phyloP scores from a whole-genome alignment of 768 basidiomycete genomes.

The Trametes villosa region DNA sequence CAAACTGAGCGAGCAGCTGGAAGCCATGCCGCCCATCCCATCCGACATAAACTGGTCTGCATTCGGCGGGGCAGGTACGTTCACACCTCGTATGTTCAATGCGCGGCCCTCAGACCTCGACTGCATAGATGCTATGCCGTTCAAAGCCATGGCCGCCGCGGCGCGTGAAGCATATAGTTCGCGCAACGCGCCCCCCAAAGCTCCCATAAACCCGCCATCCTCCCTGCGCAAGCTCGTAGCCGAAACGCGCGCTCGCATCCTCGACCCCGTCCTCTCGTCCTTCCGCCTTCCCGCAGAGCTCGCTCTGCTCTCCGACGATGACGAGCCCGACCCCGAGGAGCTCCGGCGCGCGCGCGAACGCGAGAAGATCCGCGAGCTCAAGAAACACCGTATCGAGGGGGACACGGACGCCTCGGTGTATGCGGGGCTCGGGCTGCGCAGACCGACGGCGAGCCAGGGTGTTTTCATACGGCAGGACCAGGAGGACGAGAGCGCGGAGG shows the following conservation, averaged over 20 bases:
- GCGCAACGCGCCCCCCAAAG: slow-evolving; percentile 44
- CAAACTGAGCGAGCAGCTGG: slow-evolving; percentile 48
- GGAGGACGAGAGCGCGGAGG: slow-evolving; percentile 63
- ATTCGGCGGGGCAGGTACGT: slow-evolving; percentile 57
- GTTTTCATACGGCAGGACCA: slow-evolving; percentile 61
- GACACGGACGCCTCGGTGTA: slow-evolving; percentile 24
- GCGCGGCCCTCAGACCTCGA: too few relatives aligned
- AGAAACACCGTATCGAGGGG: slow-evolving; percentile 51
- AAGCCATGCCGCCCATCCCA: slow-evolving; percentile 49
- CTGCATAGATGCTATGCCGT: slow-evolving; percentile 54
- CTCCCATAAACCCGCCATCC: slow-evolving; percentile 44
- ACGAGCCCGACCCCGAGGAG: slow-evolving; percentile 45
- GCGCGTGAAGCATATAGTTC: slow-evolving; percentile 41
- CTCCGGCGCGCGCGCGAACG: slow-evolving; percentile 48
- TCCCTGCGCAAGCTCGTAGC: slow-evolving; percentile 63
- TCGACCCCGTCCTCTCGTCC: slow-evolving; percentile 48
- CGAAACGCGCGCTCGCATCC: slow-evolving; percentile 50
- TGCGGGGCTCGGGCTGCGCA: slow-evolving; percentile 25
- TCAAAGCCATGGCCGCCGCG: slow-evolving; percentile 50
- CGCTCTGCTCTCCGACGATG: slow-evolving; percentile 28
- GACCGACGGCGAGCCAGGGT: slow-evolving; percentile 37
- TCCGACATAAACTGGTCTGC: slow-evolving; percentile 64
- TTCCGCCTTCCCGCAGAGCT: slow-evolving; percentile 34
- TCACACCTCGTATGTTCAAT: background rate
- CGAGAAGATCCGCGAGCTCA: slow-evolving; percentile 59